Base-by-base conservation (phyloP, 1,284 basidiomycete species). In the Marasmius oreades region DNA sequence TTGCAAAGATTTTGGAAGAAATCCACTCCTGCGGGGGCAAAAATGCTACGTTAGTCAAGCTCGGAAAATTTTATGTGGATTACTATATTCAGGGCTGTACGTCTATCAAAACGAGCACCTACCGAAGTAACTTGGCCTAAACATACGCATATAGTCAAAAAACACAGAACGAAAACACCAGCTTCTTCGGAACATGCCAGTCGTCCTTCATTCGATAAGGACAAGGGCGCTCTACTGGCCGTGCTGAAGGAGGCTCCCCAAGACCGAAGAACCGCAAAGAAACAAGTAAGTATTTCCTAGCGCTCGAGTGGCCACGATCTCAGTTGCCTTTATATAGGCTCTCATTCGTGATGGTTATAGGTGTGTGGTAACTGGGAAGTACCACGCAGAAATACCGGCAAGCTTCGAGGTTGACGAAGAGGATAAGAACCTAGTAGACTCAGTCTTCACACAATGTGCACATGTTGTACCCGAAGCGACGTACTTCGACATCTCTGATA, bases 311-410 rank as follows among this genome's bases (percentile, higher is more conserved):
- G 33, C 22, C 23, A 23, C 10, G 28, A 18, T 12, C 33, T 31
- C 10, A 16, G n/a, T 34, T 39, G 7, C 8, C 6, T 54, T 8
- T 36, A 16, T 12, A 31, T 37, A 68, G 66, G 64, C 64, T 31
- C 63, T 70, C n/a, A 45, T 61, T 44, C 67, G 69, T 14, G 70
- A 71, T 56, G 56, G 59, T 23, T 69, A 61, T 55, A 56, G 64
- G 12, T 70, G 70, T 56, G 56, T 69, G n/a, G 47, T 66, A 18
- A 64, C 67, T 26, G 64, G 65, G 36, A 43, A 8, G 22, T 60
- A 61, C 55, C 66, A 70, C 45, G 7, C 12, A 1, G 14, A 18
- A 5, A 51, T 53, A 36, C 31, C 33, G 22, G 43, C 28, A 33
- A 50, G 14, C 10, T 34, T 31, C 11, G 23, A 5, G 12, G 6